These are phyloP conservation scores for Fusarium agapanthi DNA, from an alignment of 2,329 filamentous ascomycete genomes.

Conservation along the genomic window DNA sequence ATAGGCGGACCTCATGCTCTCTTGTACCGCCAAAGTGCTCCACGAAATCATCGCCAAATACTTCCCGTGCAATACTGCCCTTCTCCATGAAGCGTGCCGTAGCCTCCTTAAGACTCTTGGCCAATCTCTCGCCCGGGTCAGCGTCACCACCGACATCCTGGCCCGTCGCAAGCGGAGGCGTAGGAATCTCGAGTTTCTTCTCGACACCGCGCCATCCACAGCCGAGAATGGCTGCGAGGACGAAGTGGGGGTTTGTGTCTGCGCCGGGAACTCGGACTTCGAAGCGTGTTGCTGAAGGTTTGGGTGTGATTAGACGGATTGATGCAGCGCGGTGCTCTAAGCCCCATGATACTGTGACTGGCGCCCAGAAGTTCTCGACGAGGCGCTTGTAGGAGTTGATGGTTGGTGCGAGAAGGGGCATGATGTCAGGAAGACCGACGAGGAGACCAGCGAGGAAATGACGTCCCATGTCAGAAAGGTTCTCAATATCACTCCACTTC, in stretches of 20 bases:
- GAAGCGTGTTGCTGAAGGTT: conserved; percentile 86
- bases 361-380: conserved; percentile 99
- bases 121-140: conserved; percentile 80
- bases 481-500: conserved; percentile 76
- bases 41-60: conserved; percentile 94
- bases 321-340: conserved; percentile 93
- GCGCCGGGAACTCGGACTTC: conserved; percentile 95
- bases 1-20: conserved; percentile 88
- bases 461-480: conserved; percentile 86
- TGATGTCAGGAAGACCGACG: conserved; percentile 89
- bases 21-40: conserved; percentile 94
- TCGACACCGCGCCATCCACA: conserved; percentile 92
- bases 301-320: conserved; percentile 88
- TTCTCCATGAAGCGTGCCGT: conserved; percentile 78
- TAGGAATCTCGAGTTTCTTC: conserved; percentile 85
- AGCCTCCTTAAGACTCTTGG: conserved; percentile 86
- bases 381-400: conserved; percentile 98
- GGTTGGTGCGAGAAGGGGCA: conserved; percentile 93
- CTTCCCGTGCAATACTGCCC: conserved; percentile 88
- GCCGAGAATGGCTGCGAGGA: conserved; percentile 85
- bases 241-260: conserved; percentile 88
- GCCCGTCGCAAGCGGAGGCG: conserved; percentile 85
- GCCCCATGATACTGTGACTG: conserved; percentile 97
- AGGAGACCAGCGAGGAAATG: conserved; percentile 94
- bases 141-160: conserved; percentile 77